These are phyloP conservation scores for Diaporthe destruens DNA, from an alignment of 2,329 filamentous ascomycete genomes.

Conservation along the genomic window DNA sequence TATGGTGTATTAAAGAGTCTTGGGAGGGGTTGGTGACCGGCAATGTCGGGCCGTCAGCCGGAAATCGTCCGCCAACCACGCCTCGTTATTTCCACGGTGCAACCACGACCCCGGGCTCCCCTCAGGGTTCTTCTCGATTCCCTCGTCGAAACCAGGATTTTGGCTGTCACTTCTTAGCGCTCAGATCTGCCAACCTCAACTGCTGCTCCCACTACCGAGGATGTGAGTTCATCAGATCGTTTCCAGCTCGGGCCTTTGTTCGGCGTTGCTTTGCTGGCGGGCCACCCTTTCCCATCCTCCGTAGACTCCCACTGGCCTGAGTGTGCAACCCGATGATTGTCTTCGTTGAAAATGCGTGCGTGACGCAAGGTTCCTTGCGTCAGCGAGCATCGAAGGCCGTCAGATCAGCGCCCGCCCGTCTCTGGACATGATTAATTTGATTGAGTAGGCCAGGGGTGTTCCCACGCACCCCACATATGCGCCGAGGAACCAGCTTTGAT, in stretches of 20 bases:
- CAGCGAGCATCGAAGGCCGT: background rate
- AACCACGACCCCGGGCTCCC: constrained; percentile 33
- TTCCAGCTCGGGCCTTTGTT: constrained; percentile 26
- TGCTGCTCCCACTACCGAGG: constrained; percentile 7
- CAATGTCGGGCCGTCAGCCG: constrained; percentile 39
- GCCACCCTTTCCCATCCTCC: constrained; percentile 17
- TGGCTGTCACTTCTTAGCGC: constrained; percentile 31
- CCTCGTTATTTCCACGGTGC: constrained; percentile 29
- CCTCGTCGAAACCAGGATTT: constrained; percentile 18
- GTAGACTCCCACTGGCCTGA: constrained; percentile 7
- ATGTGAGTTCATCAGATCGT: constrained; percentile 9
- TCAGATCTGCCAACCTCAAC: constrained; percentile 30
- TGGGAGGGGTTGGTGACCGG: constrained; percentile 29
- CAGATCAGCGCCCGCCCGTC: background rate
- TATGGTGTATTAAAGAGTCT: constrained; percentile 33
- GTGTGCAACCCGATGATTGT: background rate
- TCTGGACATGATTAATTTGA: constrained; percentile 13
- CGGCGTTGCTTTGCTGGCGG: constrained; percentile 20
- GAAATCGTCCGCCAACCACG: constrained; percentile 41
- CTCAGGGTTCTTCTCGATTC: constrained; percentile 25
- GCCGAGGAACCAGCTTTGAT: constrained; percentile 7
- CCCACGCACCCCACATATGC: background rate
- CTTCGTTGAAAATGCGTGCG: background rate
- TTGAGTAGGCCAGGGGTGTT: background rate
- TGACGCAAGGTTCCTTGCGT: background rate